Evolutionary conservation across 371 early-diverging fungal species (phyloP).

Genomic region (Fennellomyces sp.): DNA sequence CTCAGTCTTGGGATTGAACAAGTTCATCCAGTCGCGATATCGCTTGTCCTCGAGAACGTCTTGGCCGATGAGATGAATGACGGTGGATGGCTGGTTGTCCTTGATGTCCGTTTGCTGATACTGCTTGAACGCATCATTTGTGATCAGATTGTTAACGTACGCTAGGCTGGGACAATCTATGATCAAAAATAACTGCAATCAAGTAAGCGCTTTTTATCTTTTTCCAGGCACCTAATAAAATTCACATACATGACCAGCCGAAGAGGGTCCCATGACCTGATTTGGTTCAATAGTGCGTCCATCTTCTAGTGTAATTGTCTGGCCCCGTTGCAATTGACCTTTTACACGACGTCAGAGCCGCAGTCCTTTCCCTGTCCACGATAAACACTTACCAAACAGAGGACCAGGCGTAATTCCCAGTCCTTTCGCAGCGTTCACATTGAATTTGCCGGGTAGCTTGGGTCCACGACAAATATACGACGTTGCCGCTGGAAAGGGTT

Average conservation of each 20-base stretch:
- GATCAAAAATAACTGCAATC: slow-evolving; percentile 79
- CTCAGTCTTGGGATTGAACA: slow-evolving; percentile 68
- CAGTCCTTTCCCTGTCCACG: too few species aligned
- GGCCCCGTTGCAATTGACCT: slow-evolving; percentile 70
- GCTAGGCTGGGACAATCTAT: slow-evolving; percentile 80
- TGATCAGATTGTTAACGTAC: slow-evolving; percentile 65
- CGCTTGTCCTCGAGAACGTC: slow-evolving; percentile 65
- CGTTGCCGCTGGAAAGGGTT: slow-evolving; percentile 48
- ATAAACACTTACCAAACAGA: slow-evolving; percentile 51
- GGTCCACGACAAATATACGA: slow-evolving; percentile 84
- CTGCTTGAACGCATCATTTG: slow-evolving; percentile 47
- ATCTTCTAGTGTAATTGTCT: slow-evolving; percentile 63
- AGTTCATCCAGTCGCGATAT: slow-evolving; percentile 79
- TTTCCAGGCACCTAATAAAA: neutral
- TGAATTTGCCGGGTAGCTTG: slow-evolving; percentile 82
- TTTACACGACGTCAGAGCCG: neutral
- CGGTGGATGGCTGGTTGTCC: slow-evolving; percentile 21
- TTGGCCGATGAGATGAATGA: slow-evolving; percentile 75
- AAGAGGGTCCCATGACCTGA: slow-evolving; percentile 59
- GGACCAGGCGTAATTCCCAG: slow-evolving; percentile 82
- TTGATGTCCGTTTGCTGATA: slow-evolving; percentile 32
- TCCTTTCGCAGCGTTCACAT: slow-evolving; percentile 68
- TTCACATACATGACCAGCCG: slow-evolving; percentile 38
- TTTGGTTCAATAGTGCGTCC: slow-evolving; percentile 78
- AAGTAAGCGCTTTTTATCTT: too few species aligned